Conservation (phyloP, 306 rosid genomes). For the Dryas alaskensis region DNA sequence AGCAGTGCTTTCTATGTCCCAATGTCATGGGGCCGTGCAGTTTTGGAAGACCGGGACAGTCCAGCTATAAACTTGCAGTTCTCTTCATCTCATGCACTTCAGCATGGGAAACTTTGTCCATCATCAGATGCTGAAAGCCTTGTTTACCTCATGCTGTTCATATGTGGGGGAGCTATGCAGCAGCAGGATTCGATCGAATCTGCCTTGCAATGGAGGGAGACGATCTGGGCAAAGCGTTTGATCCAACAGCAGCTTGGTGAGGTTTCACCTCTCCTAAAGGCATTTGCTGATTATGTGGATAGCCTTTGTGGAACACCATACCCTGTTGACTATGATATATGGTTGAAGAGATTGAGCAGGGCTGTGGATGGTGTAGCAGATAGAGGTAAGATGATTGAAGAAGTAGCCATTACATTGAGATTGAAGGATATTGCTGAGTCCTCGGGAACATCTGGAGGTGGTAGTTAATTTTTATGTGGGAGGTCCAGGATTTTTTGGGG, state of each 20-base stretch:
- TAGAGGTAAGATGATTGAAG: slow-evolving; percentile 79
- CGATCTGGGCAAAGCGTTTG: slow-evolving; percentile 64
- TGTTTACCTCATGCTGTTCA: slow-evolving; percentile 59
- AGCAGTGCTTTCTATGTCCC: slow-evolving; percentile 51
- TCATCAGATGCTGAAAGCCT: slow-evolving; percentile 97
- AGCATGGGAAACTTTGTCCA: slow-evolving; percentile 88
- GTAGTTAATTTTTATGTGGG: slow-evolving; percentile 27
- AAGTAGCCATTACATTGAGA: slow-evolving; percentile 51
- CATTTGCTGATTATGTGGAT: slow-evolving; percentile 92
- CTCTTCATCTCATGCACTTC: slow-evolving; percentile 90
- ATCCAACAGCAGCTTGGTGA: slow-evolving; percentile 79
- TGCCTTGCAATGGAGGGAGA: slow-evolving; percentile 91
- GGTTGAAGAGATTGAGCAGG: slow-evolving; percentile 77
- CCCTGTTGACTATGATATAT: slow-evolving; percentile 72
- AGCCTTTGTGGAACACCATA: slow-evolving; percentile 95
- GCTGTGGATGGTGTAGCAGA: slow-evolving; percentile 59
- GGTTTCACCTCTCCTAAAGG: slow-evolving; percentile 78
- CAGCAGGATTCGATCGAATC: slow-evolving; percentile 92
- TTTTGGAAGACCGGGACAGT: slow-evolving; percentile 84
- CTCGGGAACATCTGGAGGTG: slow-evolving; percentile 67
- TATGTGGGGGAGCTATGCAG: slow-evolving; percentile 59
- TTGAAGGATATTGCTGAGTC: slow-evolving; percentile 76
- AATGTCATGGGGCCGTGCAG: slow-evolving; percentile 86
- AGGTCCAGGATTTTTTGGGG: not conserved
- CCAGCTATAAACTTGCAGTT: slow-evolving; percentile 82